Percentiles rank a stretch among this genome's conserved stretches.
phyloP scores from a whole-genome alignment of 2,329 filamentous ascomycete genomes.

The Aspergillus phoenicis region DNA sequence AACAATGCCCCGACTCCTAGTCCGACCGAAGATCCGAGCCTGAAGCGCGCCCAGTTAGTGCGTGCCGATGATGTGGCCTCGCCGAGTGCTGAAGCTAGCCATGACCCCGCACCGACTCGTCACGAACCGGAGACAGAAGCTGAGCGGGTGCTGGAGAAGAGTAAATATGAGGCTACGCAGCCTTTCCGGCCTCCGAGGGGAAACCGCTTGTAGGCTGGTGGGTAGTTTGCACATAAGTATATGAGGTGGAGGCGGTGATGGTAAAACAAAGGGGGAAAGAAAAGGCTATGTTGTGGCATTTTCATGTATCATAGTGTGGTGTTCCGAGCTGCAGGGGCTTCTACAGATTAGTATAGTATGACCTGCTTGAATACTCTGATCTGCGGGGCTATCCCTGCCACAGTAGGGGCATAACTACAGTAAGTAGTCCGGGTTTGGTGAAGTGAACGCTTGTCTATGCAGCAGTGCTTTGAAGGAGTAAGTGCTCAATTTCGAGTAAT shows the following conservation, averaged over 20 bases:
- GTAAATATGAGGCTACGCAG: slow-evolving; percentile 81
- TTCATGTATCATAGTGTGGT: slow-evolving; percentile 1
- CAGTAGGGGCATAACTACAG: not conserved
- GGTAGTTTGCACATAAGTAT: not conserved
- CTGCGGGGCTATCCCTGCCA: not conserved
- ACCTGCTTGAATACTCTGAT: not conserved
- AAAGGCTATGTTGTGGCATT: not conserved
- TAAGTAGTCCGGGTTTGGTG: not conserved
- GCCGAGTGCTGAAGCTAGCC: slow-evolving; percentile 71
- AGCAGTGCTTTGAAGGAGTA: not conserved
- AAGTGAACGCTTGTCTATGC: not conserved
- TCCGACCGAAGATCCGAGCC: slow-evolving; percentile 31
- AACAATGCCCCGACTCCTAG: slow-evolving; percentile 17
- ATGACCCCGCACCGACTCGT: slow-evolving; percentile 81
- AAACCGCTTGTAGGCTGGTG: slow-evolving; percentile 68
- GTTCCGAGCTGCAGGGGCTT: not conserved
- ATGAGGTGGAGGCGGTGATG: not conserved
- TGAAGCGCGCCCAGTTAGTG: slow-evolving; percentile 39
- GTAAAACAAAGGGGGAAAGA: not conserved
- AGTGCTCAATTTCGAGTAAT: no score
- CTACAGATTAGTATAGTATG: not conserved
- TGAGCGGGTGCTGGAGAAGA: slow-evolving; percentile 71
- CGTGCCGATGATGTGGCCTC: slow-evolving; percentile 56
- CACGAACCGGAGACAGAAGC: slow-evolving; percentile 74
- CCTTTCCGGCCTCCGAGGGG: slow-evolving; percentile 80